phyloP scores from a whole-genome alignment of 495 filamentous ascomycete genomes.

The Aspergillus egyptiacus region DNA sequence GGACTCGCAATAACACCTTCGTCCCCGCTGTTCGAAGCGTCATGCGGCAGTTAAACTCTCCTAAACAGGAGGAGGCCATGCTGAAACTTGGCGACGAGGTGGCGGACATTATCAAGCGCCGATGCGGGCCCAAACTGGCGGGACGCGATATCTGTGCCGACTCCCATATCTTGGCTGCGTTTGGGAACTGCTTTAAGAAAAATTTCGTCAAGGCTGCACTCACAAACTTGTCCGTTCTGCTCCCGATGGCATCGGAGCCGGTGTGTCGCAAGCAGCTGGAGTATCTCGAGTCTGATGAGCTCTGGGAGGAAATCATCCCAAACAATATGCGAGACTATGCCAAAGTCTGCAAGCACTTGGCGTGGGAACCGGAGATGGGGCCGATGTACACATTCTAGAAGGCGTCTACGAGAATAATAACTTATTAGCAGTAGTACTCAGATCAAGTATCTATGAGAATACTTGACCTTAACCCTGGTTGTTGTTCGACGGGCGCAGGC shows the following conservation, averaged over 20 bases:
- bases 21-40: constrained; percentile 37
- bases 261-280: constrained; percentile 33
- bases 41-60: constrained; percentile 31
- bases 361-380: constrained; percentile 12
- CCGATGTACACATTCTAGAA: constrained; percentile 12
- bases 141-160: constrained; percentile 38
- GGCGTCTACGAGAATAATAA: too few relatives aligned
- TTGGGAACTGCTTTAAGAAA: constrained; percentile 41
- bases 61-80: constrained; percentile 30
- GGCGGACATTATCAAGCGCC: constrained; percentile 35
- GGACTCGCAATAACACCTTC: constrained; percentile 42
- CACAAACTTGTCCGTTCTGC: constrained; percentile 27
- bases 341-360: constrained; percentile 30
- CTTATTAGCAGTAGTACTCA: too few relatives aligned
- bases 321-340: constrained; percentile 42
- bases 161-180: constrained; percentile 31
- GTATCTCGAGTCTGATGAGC: constrained; percentile 30
- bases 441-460: too few relatives aligned
- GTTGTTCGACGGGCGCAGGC: not conserved
- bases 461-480: not conserved
- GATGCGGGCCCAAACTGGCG: constrained; percentile 29
- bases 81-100: constrained; percentile 39
- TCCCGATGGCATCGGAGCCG: constrained; percentile 38
- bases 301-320: constrained; percentile 40
- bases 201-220: constrained; percentile 34